phyloP scores from a whole-genome alignment of 768 basidiomycete species.

The Suillus subluteus region DNA sequence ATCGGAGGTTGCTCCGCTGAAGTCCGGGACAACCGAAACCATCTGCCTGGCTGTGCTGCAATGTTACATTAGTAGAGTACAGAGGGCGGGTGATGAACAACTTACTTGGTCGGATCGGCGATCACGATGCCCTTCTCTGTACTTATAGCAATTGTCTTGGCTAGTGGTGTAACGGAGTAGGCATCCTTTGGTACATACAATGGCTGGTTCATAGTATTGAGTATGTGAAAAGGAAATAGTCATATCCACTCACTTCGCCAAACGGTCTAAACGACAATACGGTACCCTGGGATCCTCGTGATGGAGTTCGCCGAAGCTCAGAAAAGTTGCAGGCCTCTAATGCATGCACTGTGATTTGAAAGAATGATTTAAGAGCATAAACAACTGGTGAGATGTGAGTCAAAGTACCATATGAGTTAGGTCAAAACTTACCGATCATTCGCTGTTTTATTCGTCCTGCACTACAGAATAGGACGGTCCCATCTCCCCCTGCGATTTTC shows the following conservation, averaged over 20 bases:
- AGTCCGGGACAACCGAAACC: slow-evolving; percentile 62
- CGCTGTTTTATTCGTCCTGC: slow-evolving; percentile 56
- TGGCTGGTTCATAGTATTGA: slow-evolving; percentile 42
- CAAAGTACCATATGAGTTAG: background rate
- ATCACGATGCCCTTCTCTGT: slow-evolving; percentile 68
- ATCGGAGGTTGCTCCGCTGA: slow-evolving; percentile 44
- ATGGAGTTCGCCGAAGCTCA: slow-evolving; percentile 40
- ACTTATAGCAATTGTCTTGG: slow-evolving; percentile 67
- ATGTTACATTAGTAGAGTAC: slow-evolving; percentile 3
- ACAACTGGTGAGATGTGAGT: slow-evolving; percentile 50
- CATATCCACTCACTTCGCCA: slow-evolving; percentile 57
- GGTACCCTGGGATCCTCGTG: slow-evolving; percentile 33
- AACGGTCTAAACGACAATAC: slow-evolving; percentile 59
- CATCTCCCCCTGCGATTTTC: slow-evolving; percentile 56
- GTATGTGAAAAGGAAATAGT: slow-evolving; percentile 10
- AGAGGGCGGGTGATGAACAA: slow-evolving; percentile 2
- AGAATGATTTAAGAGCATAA: slow-evolving; percentile 62
- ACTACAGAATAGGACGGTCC: slow-evolving; percentile 63
- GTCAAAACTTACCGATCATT: slow-evolving; percentile 50
- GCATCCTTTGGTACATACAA: slow-evolving; percentile 76
- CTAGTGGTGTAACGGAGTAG: slow-evolving; percentile 58
- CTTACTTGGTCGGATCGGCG: slow-evolving; percentile 70
- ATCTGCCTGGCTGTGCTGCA: slow-evolving; percentile 45
- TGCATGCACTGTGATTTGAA: slow-evolving; percentile 63
- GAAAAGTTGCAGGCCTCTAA: slow-evolving; percentile 56